Percentiles rank a stretch among this genome's conserved stretches.
These are phyloP conservation scores for Fistulina hepatica DNA, from an alignment of 1,284 basidiomycete species.

Conservation along the genomic window DNA sequence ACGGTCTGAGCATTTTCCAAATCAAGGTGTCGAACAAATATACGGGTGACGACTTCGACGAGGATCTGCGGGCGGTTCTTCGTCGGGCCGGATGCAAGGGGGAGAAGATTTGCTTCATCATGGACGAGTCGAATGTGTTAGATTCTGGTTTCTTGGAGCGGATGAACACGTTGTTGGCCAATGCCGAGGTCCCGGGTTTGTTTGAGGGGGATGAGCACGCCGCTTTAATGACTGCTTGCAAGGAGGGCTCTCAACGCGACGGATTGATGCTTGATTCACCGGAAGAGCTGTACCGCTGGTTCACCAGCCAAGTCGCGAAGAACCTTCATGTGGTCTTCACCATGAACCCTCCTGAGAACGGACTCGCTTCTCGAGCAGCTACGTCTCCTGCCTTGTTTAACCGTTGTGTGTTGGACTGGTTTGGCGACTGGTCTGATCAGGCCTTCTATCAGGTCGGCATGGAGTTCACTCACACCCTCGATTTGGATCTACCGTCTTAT, in stretches of 20 bases:
- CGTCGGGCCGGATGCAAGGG: conserved; percentile 94
- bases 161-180: conserved; percentile 98
- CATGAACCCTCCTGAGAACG: conserved; percentile 98
- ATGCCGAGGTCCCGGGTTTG: conserved; percentile 98
- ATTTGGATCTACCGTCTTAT: conserved; percentile 80
- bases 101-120: conserved; percentile 99
- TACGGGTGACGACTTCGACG: conserved; percentile 96
- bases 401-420: conserved; percentile 97
- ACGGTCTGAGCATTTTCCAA: conserved; percentile 96
- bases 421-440: conserved; percentile 96
- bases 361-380: conserved; percentile 88
- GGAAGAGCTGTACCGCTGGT: conserved; percentile 96
- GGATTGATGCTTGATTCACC: conserved; percentile 97
- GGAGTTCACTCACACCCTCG: conserved; percentile 88
- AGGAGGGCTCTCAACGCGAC: conserved; percentile 96
- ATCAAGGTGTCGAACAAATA: conserved; percentile 99
- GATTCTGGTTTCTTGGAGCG: conserved; percentile 98
- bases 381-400: conserved; percentile 98
- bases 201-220: conserved; percentile 98
- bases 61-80: conserved; percentile 89
- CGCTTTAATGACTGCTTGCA: conserved; percentile 95
- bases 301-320: conserved; percentile 92
- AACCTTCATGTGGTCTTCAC: conserved; percentile 98
- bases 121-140: conserved; percentile 99
- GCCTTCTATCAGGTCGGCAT: conserved; percentile 94